Evolutionary conservation across 2,329 filamentous ascomycete genomes (phyloP).

Genomic region (Verticillium tricorpus): DNA sequence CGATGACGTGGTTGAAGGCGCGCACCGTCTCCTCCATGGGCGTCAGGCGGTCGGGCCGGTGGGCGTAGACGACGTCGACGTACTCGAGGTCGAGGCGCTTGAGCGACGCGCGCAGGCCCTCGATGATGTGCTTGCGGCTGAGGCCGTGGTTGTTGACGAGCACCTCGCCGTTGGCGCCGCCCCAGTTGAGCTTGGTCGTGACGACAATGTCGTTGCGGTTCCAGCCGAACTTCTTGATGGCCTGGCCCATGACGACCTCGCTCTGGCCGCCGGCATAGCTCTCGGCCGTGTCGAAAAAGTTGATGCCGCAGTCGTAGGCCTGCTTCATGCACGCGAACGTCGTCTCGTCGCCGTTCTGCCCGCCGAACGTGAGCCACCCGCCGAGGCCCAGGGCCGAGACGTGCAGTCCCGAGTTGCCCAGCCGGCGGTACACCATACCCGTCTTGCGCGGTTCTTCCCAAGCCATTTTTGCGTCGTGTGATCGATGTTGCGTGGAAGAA

Average conservation of each 20-base stretch:
- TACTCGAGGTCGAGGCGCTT: slow-evolving; percentile 53
- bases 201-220: slow-evolving; percentile 58
- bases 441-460: slow-evolving; percentile 38
- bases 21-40: slow-evolving; percentile 69
- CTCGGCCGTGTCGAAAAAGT: slow-evolving; percentile 61
- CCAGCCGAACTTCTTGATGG: slow-evolving; percentile 57
- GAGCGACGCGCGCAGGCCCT: slow-evolving; percentile 54
- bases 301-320: slow-evolving; percentile 56
- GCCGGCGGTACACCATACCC: slow-evolving; percentile 38
- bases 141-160: slow-evolving; percentile 58
- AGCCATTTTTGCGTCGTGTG: slow-evolving; percentile 26
- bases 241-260: slow-evolving; percentile 59
- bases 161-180: slow-evolving; percentile 54
- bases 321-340: slow-evolving; percentile 59
- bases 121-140: slow-evolving; percentile 57
- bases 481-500: not conserved
- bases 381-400: slow-evolving; percentile 64
- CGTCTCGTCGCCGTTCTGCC: slow-evolving; percentile 58
- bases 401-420: slow-evolving; percentile 54
- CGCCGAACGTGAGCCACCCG: slow-evolving; percentile 63
- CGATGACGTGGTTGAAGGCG: slow-evolving; percentile 67
- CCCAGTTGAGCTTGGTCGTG: slow-evolving; percentile 62
- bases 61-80: slow-evolving; percentile 67
- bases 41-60: slow-evolving; percentile 62
- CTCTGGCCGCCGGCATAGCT: slow-evolving; percentile 56